A percentile compares a stretch with the other conserved stretches of the same genome.
Conservation (phyloP, 495 filamentous ascomycete species). For the Jackrogersella multiformis region DNA sequence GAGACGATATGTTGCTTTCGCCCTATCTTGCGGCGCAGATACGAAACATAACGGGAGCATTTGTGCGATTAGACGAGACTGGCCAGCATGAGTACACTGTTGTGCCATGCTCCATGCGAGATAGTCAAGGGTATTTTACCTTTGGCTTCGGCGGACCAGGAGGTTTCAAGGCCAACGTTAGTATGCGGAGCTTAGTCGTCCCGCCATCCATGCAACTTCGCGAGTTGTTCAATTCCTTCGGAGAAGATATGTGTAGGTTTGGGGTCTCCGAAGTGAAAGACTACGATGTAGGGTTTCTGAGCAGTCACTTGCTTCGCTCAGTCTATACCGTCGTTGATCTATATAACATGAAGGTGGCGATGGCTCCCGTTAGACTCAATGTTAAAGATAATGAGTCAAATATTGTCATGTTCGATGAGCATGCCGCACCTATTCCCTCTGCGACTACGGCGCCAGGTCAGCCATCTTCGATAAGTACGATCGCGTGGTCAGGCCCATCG, state of each 20-base stretch:
- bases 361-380: conserved; percentile 2
- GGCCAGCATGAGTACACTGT: background rate
- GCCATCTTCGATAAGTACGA: background rate
- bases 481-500: background rate
- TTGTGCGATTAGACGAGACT: background rate
- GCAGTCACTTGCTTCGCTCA: background rate
- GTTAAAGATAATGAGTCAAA: background rate
- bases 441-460: background rate
- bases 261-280: background rate
- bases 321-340: conserved; percentile 6
- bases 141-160: conserved; percentile 2
- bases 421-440: background rate
- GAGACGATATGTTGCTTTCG: conserved; percentile 1
- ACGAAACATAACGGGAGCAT: conserved; percentile 1
- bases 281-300: background rate
- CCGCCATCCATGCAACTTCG: background rate
- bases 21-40: conserved; percentile 4
- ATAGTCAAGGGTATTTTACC: background rate
- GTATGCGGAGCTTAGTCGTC: background rate
- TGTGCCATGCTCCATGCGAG: background rate
- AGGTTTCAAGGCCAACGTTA: background rate
- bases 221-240: conserved; percentile 4
- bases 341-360: background rate
- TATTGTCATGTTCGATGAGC: background rate
- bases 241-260: background rate